Evolutionary conservation across 176 grass and related monocot genomes (phyloP).

Genomic region (Dendrocalamus sinicus): DNA sequence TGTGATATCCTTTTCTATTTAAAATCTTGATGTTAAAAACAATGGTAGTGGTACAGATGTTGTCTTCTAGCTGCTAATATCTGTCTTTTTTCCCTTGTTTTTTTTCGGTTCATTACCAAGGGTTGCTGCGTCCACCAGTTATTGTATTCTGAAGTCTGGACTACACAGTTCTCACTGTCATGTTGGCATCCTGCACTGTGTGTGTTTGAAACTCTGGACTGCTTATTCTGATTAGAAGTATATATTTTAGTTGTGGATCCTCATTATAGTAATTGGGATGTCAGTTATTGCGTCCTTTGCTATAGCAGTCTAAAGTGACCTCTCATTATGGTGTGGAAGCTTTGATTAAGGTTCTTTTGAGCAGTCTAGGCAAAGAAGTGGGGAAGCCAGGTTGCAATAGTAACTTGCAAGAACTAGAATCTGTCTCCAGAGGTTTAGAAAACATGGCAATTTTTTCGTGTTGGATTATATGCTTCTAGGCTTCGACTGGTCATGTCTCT

Average conservation of each 20-base stretch:
- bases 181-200: constrained; percentile 1
- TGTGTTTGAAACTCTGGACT: constrained; percentile 11
- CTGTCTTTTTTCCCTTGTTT: neutral
- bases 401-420: constrained; percentile 24
- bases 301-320: neutral
- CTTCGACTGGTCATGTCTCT: constrained; percentile 12
- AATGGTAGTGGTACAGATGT: neutral
- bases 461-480: neutral
- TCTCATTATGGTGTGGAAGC: neutral
- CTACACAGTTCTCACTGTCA: constrained; percentile 19
- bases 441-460: neutral
- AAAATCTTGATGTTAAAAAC: constrained; percentile 5
- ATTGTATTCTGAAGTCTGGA: constrained; percentile 15
- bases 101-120: constrained; percentile 6
- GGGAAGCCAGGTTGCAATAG: neutral
- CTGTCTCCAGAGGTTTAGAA: neutral
- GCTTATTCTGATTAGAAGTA: neutral
- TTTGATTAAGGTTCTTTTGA: neutral
- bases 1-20: neutral
- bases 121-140: constrained; percentile 12
- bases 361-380: constrained; percentile 30
- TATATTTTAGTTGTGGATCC: neutral
- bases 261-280: constrained; percentile 4
- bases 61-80: neutral
- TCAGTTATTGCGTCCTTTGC: constrained; percentile 16